Conservation (phyloP, 306 rosid genomes). For the Sicyos edulis region DNA sequence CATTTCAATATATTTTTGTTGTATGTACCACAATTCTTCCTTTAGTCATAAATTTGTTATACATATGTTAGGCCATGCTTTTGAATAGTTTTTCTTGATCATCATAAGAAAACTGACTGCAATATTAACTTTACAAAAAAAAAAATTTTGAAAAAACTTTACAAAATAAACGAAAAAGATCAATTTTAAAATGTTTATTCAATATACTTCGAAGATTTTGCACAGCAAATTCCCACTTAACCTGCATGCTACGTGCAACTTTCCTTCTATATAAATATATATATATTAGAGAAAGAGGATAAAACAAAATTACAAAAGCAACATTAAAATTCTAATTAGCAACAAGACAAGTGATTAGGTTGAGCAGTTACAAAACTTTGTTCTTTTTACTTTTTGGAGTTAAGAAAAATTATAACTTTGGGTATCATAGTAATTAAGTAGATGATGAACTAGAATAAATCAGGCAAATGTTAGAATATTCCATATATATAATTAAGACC, state of each 20-base stretch:
- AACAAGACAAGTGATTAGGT: slow-evolving; percentile 17
- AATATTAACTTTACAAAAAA: no score
- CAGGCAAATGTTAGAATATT: slow-evolving; percentile 33
- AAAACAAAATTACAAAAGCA: neutral
- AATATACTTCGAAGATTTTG: neutral
- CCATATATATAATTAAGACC: slow-evolving; percentile 26
- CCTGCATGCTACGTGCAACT: neutral
- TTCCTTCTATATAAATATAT: neutral
- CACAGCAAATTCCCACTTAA: neutral
- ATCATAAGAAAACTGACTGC: no score
- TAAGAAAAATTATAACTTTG: neutral
- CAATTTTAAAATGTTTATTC: neutral
- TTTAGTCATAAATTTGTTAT: no score
- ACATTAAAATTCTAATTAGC: slow-evolving; percentile 5
- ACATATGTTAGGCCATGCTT: no score
- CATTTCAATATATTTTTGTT: no score
- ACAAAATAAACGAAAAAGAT: neutral
- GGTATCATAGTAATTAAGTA: neutral
- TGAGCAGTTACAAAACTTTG: neutral
- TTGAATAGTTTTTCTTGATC: neutral
- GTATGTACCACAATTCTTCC: no score
- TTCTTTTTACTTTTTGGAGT: neutral
- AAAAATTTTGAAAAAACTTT: no score
- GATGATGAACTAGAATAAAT: neutral
- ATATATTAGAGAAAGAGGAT: neutral